Percentiles rank a stretch among this genome's conserved stretches.
Conservation (phyloP, 2,329 filamentous ascomycete genomes). For the Arthrinium phaeospermum region DNA sequence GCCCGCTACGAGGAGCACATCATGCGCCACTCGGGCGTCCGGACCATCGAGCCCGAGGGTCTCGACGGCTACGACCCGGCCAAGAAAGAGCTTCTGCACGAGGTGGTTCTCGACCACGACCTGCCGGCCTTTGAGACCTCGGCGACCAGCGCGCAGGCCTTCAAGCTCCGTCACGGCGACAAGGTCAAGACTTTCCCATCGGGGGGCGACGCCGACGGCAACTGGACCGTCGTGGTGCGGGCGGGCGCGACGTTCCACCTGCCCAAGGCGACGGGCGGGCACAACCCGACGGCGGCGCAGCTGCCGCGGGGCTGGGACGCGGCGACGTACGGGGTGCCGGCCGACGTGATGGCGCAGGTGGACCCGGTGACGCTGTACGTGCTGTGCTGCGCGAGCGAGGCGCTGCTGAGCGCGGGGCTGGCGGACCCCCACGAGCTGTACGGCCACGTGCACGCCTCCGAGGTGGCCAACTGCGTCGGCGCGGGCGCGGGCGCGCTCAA, state of each 20-base stretch:
- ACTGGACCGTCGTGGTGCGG: slow-evolving; percentile 89
- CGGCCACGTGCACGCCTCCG: slow-evolving; percentile 97
- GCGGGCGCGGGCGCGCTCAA: slow-evolving; percentile 95
- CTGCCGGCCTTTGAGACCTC: slow-evolving; percentile 79
- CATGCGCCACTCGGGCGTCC: slow-evolving; percentile 94
- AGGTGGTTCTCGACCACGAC: slow-evolving; percentile 57
- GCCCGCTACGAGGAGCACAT: slow-evolving; percentile 96
- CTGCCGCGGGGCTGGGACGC: slow-evolving; percentile 97
- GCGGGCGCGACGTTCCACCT: slow-evolving; percentile 95
- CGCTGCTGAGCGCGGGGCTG: slow-evolving; percentile 89
- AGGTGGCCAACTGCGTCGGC: slow-evolving; percentile 97
- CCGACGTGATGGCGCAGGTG: slow-evolving; percentile 96
- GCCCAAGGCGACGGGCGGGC: slow-evolving; percentile 94
- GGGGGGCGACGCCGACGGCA: slow-evolving; percentile 80
- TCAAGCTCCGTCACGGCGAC: slow-evolving; percentile 94
- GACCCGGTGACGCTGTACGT: slow-evolving; percentile 96
- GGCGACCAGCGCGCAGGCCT: slow-evolving; percentile 88
- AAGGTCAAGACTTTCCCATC: slow-evolving; percentile 73
- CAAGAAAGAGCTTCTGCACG: slow-evolving; percentile 97
- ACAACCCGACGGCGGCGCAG: slow-evolving; percentile 95
- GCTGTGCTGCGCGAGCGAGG: slow-evolving; percentile 90
- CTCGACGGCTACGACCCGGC: slow-evolving; percentile 92
- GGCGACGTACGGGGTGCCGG: slow-evolving; percentile 92
- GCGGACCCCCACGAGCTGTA: slow-evolving; percentile 99
- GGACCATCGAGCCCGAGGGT: slow-evolving; percentile 88